A percentile compares a stretch with the other conserved stretches of the same genome.
Evolutionary conservation across 2,329 filamentous ascomycete species (phyloP).

Genomic region (Verticillium dahliae): DNA sequence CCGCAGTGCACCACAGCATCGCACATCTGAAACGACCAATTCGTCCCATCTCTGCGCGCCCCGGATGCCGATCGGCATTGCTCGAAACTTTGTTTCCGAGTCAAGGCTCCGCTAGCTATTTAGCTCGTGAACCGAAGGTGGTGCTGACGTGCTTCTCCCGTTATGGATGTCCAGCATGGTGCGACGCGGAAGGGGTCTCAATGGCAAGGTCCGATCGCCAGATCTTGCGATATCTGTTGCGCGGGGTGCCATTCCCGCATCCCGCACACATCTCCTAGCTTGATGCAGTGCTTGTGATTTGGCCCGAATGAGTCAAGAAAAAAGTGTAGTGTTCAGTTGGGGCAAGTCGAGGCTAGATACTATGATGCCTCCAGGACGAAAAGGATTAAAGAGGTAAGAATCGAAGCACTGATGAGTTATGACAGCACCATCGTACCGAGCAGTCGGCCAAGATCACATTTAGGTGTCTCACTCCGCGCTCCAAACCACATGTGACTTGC

Average conservation of each 20-base stretch:
- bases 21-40: not conserved
- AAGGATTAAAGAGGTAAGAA: no score
- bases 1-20: not conserved
- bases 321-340: no score
- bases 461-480: no score
- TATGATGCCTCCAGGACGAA: no score
- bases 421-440: no score
- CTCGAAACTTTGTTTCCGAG: not conserved
- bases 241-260: not conserved
- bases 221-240: not conserved
- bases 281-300: no score
- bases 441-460: no score
- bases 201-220: not conserved
- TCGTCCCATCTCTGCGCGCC: not conserved
- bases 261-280: not conserved
- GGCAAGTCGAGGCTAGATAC: no score
- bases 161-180: not conserved
- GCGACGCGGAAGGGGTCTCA: not conserved
- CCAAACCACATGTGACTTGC: no score
- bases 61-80: not conserved
- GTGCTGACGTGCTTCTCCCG: not conserved
- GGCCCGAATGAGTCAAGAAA: no score
- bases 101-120: not conserved
- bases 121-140: not conserved
- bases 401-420: no score